Percentiles rank a stretch among this genome's conserved stretches.
Conservation (phyloP, 306 rosid genomes). For the Leucaena leucocephala region DNA sequence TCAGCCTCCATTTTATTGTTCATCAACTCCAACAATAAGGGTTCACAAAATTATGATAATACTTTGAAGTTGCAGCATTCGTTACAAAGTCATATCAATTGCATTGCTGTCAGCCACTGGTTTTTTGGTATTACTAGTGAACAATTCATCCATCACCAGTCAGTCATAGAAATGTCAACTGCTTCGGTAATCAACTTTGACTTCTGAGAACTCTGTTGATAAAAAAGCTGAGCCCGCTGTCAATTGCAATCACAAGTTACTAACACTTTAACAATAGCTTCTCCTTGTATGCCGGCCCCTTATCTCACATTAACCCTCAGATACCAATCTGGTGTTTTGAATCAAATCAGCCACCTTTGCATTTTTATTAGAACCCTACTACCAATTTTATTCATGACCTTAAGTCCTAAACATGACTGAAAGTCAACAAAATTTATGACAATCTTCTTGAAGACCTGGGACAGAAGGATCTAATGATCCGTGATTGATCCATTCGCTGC, state of each 20-base stretch:
- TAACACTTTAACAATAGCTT: slow-evolving; percentile 32
- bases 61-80: slow-evolving; percentile 43
- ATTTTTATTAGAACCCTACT: slow-evolving; percentile 29
- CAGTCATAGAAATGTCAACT: slow-evolving; percentile 7
- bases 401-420: slow-evolving; percentile 36
- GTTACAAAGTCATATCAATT: slow-evolving; percentile 28
- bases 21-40: slow-evolving; percentile 32
- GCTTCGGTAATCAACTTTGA: slow-evolving; percentile 14
- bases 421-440: slow-evolving; percentile 37
- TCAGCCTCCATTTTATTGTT: slow-evolving; percentile 59
- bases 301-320: slow-evolving; percentile 32
- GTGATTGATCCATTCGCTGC: slow-evolving; percentile 36
- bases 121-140: neutral
- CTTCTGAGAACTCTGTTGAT: slow-evolving; percentile 28
- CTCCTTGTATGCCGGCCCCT: slow-evolving; percentile 33
- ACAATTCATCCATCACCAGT: slow-evolving; percentile 22
- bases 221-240: slow-evolving; percentile 24
- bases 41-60: slow-evolving; percentile 34
- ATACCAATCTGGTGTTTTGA: slow-evolving; percentile 37
- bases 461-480: neutral
- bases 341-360: slow-evolving; percentile 45
- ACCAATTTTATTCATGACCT: slow-evolving; percentile 30
- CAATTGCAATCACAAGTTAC: slow-evolving; percentile 19
- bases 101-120: slow-evolving; percentile 28
- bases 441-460: slow-evolving; percentile 6